Base-by-base conservation (phyloP, 306 rosid genomes). In the Macrotyloma uniflorum region DNA sequence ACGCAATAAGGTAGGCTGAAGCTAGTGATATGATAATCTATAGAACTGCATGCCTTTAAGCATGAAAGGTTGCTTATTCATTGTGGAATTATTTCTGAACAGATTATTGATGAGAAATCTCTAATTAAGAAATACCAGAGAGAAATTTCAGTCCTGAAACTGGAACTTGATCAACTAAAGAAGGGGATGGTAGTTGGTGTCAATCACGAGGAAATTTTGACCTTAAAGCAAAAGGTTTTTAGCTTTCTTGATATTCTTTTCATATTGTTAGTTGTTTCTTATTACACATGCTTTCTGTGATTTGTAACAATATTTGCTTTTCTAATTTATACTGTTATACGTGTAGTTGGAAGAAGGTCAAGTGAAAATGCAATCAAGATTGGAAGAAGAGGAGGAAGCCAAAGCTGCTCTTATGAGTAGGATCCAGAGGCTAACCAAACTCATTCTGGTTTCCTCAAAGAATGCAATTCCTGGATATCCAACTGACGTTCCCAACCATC, bases 311-410 rank as follows among this genome's bases (percentile, higher is more conserved):
- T 64, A 78, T 76, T 77, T 70, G 30, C 45, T 35, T 32, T 22
- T 73, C 42, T 82, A 5, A 13, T 80, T 38, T 72, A 14, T 46
- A 8, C 40, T 82, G 53, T 77, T 50, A 40, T 69, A 30, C 24
- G 77, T 76, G 79, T 82, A 96, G 99, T 84, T 96, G 87, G 97
- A 96, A 86, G 98, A 91, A 90, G 99, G 98, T 84, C 99, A 96
- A 83, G 96, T 90, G 33, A 96, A 96, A 87, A 91, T 96, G 99
- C 99, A 90, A 76, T 96, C 96, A 68, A 91, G 99, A 88, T 84
- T 96, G 75, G 99, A 96, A 89, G 99, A 96, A 79, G 99, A 96
- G 84, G 99, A 96, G 85, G 99, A 96, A 28, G 99, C 98, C 64
- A 96, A 96, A 88, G 98, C 90, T 85, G 98, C 98, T 87, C 97